These are phyloP conservation scores for Pythium monospermum DNA, from an alignment of 352 stramenopile genomes.

Conservation along the genomic window DNA sequence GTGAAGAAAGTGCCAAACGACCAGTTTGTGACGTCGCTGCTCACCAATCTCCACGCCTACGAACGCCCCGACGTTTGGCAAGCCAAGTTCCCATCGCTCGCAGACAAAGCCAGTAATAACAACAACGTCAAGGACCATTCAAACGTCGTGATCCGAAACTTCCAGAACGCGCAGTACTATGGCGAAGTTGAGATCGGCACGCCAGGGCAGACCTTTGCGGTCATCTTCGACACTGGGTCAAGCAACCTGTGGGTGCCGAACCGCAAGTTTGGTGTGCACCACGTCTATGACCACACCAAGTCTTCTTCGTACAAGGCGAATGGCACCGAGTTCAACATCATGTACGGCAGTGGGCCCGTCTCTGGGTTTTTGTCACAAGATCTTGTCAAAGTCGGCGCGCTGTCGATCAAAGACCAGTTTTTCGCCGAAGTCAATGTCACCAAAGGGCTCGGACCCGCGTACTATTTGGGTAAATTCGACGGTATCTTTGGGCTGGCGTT, in stretches of 20 bases:
- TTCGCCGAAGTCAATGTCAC: constrained; percentile 97
- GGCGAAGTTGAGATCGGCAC: constrained; percentile 88
- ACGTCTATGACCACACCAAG: constrained; percentile 86
- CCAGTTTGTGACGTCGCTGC: constrained; percentile 52
- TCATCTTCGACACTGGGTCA: constrained; percentile 97
- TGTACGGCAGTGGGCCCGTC: constrained; percentile 93
- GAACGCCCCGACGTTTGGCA: constrained; percentile 45
- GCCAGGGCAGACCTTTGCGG: constrained; percentile 88
- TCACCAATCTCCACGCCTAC: constrained; percentile 36
- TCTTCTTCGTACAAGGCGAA: constrained; percentile 89
- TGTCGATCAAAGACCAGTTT: constrained; percentile 76
- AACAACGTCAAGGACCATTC: constrained; percentile 18
- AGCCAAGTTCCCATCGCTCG: constrained; percentile 21
- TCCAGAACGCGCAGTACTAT: constrained; percentile 94
- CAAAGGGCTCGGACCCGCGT: constrained; percentile 92
- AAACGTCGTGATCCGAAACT: constrained; percentile 82
- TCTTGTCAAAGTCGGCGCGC: constrained; percentile 50
- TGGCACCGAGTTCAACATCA: constrained; percentile 92
- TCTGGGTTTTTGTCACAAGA: constrained; percentile 91
- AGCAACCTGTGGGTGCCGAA: constrained; percentile 96
- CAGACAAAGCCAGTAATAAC: neutral
- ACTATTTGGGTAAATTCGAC: constrained; percentile 96
- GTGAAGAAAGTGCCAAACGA: constrained; percentile 65
- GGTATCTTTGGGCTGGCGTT: constrained; percentile 97
- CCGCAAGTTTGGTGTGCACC: constrained; percentile 61